Conservation (phyloP, 108 stramenopile species). For the Cyclotella atomus region DNA sequence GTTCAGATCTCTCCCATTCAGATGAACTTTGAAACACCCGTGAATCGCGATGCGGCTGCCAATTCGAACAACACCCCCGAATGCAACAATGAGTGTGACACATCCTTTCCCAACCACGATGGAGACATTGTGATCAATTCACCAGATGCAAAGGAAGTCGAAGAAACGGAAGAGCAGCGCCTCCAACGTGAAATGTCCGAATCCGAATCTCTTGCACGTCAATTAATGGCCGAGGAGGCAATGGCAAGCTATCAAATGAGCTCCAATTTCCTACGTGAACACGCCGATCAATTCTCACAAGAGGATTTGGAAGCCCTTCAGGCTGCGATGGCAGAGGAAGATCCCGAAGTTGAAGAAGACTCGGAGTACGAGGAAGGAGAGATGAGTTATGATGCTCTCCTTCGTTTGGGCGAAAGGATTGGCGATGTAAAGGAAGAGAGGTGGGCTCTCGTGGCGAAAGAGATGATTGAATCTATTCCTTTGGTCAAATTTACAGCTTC, state of each 20-base stretch:
- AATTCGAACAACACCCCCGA: not conserved
- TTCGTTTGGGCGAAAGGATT: conserved; percentile 76
- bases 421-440: conserved; percentile 90
- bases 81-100: not conserved
- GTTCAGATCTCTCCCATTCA: not conserved
- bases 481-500: conserved; percentile 42
- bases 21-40: not conserved
- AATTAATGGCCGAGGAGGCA: conserved; percentile 92
- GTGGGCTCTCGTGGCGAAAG: conserved; percentile 66
- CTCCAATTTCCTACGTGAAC: conserved; percentile 62
- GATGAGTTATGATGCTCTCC: conserved; percentile 68
- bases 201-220: conserved; percentile 80
- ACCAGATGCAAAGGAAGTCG: not conserved
- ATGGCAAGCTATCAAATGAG: conserved; percentile 73
- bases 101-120: conserved; percentile 9
- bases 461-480: conserved; percentile 65
- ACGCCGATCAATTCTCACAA: conserved; percentile 68
- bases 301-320: conserved; percentile 85
- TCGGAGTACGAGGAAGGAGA: conserved; percentile 40
- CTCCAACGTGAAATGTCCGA: conserved; percentile 72
- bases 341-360: conserved; percentile 43
- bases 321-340: conserved; percentile 79
- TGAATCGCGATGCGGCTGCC: not conserved
- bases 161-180: conserved; percentile 60
- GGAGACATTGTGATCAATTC: not conserved